Evolutionary conservation across 768 basidiomycete species (phyloP).

Genomic region (Mycena epipterygia): DNA sequence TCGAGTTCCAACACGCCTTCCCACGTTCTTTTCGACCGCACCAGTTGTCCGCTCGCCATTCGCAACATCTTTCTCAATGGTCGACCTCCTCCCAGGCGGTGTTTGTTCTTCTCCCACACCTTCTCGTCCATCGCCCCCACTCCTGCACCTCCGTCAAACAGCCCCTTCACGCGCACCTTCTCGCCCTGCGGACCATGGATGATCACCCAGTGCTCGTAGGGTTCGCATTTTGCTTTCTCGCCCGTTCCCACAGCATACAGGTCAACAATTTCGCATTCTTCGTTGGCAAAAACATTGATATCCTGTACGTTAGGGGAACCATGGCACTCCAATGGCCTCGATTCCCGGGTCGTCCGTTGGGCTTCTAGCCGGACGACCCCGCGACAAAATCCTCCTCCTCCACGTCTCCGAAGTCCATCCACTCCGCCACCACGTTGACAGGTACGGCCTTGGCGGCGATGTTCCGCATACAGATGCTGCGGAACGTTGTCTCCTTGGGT

Average conservation of each 20-base stretch:
- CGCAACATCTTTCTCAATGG: neutral
- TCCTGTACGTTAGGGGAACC: conserved; percentile 21
- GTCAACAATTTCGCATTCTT: conserved; percentile 9
- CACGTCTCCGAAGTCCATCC: conserved; percentile 32
- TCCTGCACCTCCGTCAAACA: conserved; percentile 50
- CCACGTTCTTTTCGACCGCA: conserved; percentile 38
- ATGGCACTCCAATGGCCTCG: conserved; percentile 7
- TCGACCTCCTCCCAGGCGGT: conserved; percentile 19
- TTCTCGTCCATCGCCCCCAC: conserved; percentile 40
- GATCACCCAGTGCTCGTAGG: conserved; percentile 40
- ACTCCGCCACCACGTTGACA: conserved; percentile 11
- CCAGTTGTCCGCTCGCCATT: conserved; percentile 49
- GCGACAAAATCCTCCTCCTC: conserved; percentile 35
- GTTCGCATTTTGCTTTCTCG: conserved; percentile 13
- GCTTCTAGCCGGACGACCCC: conserved; percentile 23
- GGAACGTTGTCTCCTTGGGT: conserved; percentile 1
- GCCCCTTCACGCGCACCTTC: conserved; percentile 28
- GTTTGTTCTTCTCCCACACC: conserved; percentile 31
- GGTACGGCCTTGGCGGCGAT: conserved; percentile 4
- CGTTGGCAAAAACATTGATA: conserved; percentile 1
- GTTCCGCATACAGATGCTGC: neutral
- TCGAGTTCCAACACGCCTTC: conserved; percentile 34
- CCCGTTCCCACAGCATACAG: conserved; percentile 22
- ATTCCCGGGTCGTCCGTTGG: conserved; percentile 10
- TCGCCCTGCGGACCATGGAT: conserved; percentile 34